Percentiles rank a stretch among this genome's conserved stretches.
Conservation (phyloP, 2,329 filamentous ascomycete genomes). For the Rhexocercosporidium sp. region DNA sequence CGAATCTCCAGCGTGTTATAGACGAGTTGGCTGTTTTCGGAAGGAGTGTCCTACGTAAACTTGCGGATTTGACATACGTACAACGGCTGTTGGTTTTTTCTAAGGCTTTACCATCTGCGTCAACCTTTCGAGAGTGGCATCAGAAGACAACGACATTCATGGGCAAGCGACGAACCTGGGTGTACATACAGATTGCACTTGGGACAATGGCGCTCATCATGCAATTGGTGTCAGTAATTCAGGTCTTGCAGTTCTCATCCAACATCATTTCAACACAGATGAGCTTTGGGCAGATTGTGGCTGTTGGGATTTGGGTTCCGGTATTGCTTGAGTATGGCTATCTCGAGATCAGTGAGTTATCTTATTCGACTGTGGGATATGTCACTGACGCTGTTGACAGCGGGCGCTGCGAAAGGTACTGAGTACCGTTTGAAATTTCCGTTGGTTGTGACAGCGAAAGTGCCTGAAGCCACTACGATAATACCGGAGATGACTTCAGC, state of each 20-base stretch:
- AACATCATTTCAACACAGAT: constrained; percentile 20
- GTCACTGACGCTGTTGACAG: neutral
- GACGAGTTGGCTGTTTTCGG: neutral
- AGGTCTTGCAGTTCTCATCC: constrained; percentile 2
- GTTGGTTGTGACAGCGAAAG: neutral
- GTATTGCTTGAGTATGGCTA: constrained; percentile 22
- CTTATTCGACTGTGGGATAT: neutral
- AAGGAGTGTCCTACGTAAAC: neutral
- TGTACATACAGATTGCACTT: neutral
- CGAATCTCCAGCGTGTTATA: neutral
- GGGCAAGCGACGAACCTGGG: constrained; percentile 2
- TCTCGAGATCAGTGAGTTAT: constrained; percentile 20
- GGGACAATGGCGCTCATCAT: constrained; percentile 3
- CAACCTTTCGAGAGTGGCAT: neutral
- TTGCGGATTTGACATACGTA: neutral
- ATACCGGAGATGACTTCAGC: neutral
- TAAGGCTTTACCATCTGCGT: no score
- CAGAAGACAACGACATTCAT: neutral
- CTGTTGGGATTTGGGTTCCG: constrained; percentile 22
- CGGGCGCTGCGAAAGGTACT: neutral
- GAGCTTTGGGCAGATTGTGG: constrained; percentile 22
- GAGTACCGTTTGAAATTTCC: neutral
- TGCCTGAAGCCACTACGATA: no score
- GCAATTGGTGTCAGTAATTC: constrained; percentile 3
- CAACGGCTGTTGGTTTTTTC: neutral